Evolutionary conservation across 2,329 filamentous ascomycete genomes (phyloP).

Genomic region (Clarireedia monteithiana): DNA sequence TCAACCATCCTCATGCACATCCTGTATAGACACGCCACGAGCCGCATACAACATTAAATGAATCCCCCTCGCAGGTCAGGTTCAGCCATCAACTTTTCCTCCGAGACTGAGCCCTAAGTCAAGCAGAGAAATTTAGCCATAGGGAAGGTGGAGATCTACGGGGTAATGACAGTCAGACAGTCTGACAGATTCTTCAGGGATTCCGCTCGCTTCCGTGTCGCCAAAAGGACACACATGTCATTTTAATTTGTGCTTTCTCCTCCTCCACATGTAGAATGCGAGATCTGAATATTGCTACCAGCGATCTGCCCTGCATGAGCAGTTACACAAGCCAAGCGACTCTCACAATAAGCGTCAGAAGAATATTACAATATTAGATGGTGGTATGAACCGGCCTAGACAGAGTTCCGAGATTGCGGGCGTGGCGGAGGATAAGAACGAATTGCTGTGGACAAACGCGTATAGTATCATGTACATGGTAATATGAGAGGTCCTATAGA

Average conservation of each 20-base stretch:
- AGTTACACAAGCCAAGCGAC: conserved; percentile 3
- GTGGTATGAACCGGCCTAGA: not conserved
- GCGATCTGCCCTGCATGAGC: conserved; percentile 4
- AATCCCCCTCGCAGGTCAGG: not conserved
- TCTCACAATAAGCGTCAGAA: conserved; percentile 1
- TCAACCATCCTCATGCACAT: not conserved
- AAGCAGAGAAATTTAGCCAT: too few relatives aligned
- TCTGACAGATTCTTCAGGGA: not conserved
- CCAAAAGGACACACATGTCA: not conserved
- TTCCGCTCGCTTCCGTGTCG: not conserved
- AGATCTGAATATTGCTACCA: conserved; percentile 2
- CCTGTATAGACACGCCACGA: not conserved
- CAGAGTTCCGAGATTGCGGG: not conserved
- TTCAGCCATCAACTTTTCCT: not conserved
- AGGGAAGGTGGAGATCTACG: too few relatives aligned
- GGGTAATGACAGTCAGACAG: not conserved
- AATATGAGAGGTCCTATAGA: conserved; percentile 3
- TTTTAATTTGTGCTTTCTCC: not conserved
- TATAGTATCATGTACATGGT: conserved; percentile 1
- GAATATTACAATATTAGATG: not conserved
- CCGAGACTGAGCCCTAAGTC: not conserved
- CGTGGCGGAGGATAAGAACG: not conserved
- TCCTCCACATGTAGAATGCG: conserved; percentile 2
- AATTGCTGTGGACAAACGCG: conserved; percentile 1
- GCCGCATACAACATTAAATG: conserved; percentile 5